Conservation (phyloP, 1,284 basidiomycete species). For the Spongiforma sp. region DNA sequence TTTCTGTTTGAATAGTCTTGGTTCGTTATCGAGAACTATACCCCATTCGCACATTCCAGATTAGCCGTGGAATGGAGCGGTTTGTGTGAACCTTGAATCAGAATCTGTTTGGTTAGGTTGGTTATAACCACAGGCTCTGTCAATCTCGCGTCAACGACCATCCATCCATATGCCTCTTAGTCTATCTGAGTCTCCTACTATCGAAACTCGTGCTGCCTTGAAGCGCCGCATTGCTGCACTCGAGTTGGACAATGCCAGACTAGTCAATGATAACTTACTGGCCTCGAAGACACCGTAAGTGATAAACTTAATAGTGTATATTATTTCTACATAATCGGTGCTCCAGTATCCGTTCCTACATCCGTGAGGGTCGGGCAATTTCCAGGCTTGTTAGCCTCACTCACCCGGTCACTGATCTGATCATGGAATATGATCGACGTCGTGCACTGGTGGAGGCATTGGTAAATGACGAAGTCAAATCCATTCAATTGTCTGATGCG, state of each 20-base stretch:
- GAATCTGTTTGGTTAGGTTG: not conserved
- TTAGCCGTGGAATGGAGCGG: not conserved
- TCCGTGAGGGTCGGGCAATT: slow-evolving; percentile 12
- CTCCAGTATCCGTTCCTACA: not conserved
- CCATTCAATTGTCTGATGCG: not conserved
- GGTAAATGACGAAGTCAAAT: not conserved
- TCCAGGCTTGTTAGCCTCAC: slow-evolving; percentile 10
- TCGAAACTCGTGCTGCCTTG: not conserved
- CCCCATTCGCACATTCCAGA: not conserved
- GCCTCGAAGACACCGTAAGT: not conserved
- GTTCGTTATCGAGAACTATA: not conserved
- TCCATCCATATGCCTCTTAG: not conserved
- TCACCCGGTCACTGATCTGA: slow-evolving; percentile 7
- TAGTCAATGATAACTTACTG: not conserved
- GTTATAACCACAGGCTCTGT: not conserved
- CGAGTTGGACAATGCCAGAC: slow-evolving; percentile 5
- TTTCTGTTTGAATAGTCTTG: not conserved
- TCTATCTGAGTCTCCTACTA: not conserved
- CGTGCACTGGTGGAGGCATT: not conserved
- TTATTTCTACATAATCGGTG: not conserved
- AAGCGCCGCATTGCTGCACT: slow-evolving; percentile 3
- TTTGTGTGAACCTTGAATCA: not conserved
- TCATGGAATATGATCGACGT: slow-evolving; percentile 11
- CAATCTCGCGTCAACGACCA: not conserved
- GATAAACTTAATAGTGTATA: not conserved